These are phyloP conservation scores for Saitozyma podzolica DNA, from an alignment of 768 basidiomycete genomes.

Conservation along the genomic window DNA sequence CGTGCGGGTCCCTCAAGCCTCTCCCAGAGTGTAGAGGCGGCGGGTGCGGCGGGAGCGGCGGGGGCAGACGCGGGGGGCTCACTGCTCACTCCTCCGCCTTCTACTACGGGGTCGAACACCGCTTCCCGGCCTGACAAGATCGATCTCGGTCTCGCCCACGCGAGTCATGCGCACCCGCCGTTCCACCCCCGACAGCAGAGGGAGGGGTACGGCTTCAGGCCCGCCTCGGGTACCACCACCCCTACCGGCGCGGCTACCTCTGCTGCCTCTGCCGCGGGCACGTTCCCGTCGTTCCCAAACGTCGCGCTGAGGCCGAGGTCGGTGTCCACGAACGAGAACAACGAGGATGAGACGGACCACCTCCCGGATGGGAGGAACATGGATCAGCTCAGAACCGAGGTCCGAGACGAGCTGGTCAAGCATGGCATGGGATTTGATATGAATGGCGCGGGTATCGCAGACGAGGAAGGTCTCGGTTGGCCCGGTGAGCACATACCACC, in stretches of 20 bases:
- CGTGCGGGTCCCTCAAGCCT: not conserved
- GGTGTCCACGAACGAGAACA: constrained; percentile 10
- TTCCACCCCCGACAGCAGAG: constrained; percentile 47
- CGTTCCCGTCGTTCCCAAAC: not conserved
- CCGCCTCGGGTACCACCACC: constrained; percentile 67
- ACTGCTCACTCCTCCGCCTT: not conserved
- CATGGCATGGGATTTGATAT: constrained; percentile 14
- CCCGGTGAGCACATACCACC: constrained; percentile 63
- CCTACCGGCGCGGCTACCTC: constrained; percentile 53
- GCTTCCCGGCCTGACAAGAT: constrained; percentile 3
- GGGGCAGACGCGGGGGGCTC: not conserved
- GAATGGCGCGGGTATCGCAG: constrained; percentile 43
- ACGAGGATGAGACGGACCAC: constrained; percentile 40
- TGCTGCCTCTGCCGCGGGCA: not conserved
- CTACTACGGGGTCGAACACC: not conserved
- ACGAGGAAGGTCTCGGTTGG: constrained; percentile 75
- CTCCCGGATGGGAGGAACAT: constrained; percentile 32
- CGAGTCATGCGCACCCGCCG: not conserved
- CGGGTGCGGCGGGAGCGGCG: not conserved
- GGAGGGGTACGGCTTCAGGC: constrained; percentile 82
- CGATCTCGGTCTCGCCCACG: not conserved
- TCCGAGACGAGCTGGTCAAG: constrained; percentile 30
- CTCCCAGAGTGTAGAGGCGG: not conserved
- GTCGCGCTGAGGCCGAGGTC: too few relatives aligned
- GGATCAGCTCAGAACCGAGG: constrained; percentile 33